A percentile compares a stretch with the other conserved stretches of the same genome.
phyloP scores from a whole-genome alignment of 768 basidiomycete species.

The Amylocystis lapponica region DNA sequence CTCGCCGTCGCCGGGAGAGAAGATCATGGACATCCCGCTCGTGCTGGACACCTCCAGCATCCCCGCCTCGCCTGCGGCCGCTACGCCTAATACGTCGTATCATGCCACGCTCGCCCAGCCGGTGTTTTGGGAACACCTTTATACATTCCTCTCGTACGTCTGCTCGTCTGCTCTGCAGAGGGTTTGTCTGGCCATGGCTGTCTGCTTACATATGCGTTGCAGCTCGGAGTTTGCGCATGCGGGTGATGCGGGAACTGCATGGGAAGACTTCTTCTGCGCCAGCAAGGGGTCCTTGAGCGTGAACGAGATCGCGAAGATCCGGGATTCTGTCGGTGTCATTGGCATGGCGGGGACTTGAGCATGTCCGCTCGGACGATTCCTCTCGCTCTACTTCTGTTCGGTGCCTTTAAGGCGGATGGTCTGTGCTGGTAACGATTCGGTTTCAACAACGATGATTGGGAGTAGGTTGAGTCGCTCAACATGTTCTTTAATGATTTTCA shows the following conservation, averaged over 20 bases:
- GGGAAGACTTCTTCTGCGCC: conserved; percentile 82
- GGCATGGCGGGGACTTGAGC: conserved; percentile 81
- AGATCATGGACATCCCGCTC: conserved; percentile 57
- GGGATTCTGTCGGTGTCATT: conserved; percentile 79
- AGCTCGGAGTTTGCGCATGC: conserved; percentile 61
- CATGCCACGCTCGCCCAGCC: conserved; percentile 69
- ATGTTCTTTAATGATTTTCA: too few species aligned
- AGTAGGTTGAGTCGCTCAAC: too few species aligned
- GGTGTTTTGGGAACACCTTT: conserved; percentile 71
- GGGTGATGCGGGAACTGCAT: conserved; percentile 63
- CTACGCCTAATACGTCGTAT: conserved; percentile 40
- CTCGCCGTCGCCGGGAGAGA: conserved; percentile 36
- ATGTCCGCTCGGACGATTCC: too few species aligned
- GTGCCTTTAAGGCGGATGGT: too few species aligned
- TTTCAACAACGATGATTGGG: too few species aligned
- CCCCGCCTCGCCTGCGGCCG: conserved; percentile 28
- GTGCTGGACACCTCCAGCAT: conserved; percentile 56
- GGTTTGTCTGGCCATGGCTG: not conserved
- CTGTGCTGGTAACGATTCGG: too few species aligned
- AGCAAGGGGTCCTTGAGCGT: conserved; percentile 78
- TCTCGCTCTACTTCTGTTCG: too few species aligned
- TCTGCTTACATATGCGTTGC: not conserved
- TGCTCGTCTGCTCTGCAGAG: not conserved
- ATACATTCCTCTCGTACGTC: conserved; percentile 57
- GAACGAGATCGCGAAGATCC: conserved; percentile 85